Conservation (phyloP, 352 stramenopile species). For the Blastocystis sp. region DNA sequence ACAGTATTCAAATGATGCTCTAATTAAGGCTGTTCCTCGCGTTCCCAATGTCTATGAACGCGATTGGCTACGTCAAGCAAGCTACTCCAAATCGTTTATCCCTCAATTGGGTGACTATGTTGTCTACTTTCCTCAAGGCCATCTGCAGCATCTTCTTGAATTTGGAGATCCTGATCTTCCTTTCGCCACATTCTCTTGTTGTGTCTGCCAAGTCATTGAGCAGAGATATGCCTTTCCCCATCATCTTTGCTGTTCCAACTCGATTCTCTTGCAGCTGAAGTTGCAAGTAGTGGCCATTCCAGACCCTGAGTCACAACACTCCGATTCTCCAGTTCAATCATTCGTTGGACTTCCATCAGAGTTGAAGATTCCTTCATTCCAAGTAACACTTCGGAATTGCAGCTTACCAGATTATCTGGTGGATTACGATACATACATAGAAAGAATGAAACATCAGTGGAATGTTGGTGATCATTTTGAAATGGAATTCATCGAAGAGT, state of each 20-base stretch:
- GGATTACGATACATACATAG: background rate
- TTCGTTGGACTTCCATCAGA: background rate
- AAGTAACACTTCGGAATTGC: conserved; percentile 61
- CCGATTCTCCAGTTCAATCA: background rate
- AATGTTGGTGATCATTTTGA: conserved; percentile 3
- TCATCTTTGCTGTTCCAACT: background rate
- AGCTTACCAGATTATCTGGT: conserved; percentile 64
- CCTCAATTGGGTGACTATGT: conserved; percentile 65
- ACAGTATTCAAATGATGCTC: background rate
- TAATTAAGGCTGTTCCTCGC: background rate
- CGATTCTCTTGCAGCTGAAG: conserved; percentile 30
- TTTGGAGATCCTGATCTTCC: conserved; percentile 40
- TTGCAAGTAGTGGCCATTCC: conserved; percentile 55
- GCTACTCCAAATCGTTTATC: background rate
- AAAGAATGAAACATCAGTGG: conserved; percentile 38
- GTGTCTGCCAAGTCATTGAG: conserved; percentile 46
- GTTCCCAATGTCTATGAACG: conserved; percentile 3
- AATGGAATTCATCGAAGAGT: conserved; percentile 51
- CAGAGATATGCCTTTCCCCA: conserved; percentile 61
- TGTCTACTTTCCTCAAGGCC: conserved; percentile 65
- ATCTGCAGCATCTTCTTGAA: conserved; percentile 37
- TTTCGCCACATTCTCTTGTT: background rate
- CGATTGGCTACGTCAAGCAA: background rate
- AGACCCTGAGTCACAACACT: background rate
- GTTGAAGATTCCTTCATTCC: conserved; percentile 22